Base-by-base conservation (phyloP, 225 moss, liverwort and hornwort genomes). In the Sphagnum tenellum region DNA sequence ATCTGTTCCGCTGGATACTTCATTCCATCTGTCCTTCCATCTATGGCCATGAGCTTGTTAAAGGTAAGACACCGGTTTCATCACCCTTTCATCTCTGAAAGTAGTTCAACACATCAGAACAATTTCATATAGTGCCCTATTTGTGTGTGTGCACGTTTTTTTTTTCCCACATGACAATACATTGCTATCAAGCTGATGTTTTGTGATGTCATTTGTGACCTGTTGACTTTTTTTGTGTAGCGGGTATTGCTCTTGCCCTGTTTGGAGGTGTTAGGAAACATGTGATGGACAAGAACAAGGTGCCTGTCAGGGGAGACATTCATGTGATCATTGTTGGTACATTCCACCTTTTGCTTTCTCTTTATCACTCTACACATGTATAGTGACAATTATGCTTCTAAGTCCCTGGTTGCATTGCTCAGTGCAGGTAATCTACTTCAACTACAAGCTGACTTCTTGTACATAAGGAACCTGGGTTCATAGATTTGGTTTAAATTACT, bases 11-110 rank as follows among this genome's bases (percentile, higher is more conserved):
- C 9, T 84, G 86, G 45, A 81, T 98, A 72, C 60, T 98, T 75
- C 90, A 98, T 74, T 98, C 96, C 62, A 79, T 98, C 61, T 93
- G 93, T 76, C 96, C 96, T 58, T 93, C 96, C 60, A 98, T 98
- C 48, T 98, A 90, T 53, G 96, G 96, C 54, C 96, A 98, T 64
- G 96, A 98, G 76, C 73, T 93, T 63, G 93, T 93, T n/a, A 98
- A 98, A 90, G 96, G 96, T 95, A 64, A 61, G 64, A 49, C 29
- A 29, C 0, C 1, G 29, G 29, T 29, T 29, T 29, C 29, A 29
- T 29, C 29, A 29, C 29, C 29, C 29, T 29, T 29, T 29, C 29
- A 29, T 29, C 29, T 29, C 29, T 29, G 29, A 29, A 29, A 29
- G 29, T 29, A 29, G 29, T 29, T 29, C 29, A 29, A 29, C 29